Percentiles rank a stretch among this genome's conserved stretches.
phyloP scores from a whole-genome alignment of 2,329 filamentous ascomycete genomes.

The Tolypocladium nubicola region DNA sequence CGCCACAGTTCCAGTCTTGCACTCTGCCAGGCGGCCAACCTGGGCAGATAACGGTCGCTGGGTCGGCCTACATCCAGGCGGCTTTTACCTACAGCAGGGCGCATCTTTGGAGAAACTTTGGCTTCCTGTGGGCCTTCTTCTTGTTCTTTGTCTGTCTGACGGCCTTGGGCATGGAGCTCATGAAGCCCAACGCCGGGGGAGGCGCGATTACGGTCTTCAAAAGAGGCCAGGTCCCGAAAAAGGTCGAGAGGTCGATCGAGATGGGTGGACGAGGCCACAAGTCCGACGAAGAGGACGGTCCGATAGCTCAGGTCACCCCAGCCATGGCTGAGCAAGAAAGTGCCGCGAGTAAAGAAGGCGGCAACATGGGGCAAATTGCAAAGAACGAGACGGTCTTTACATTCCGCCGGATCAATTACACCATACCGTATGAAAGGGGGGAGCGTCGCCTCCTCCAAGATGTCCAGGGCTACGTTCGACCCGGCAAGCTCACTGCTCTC shows the following conservation, averaged over 20 bases:
- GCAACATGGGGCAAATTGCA: constrained; percentile 36
- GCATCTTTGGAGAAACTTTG: constrained; percentile 68
- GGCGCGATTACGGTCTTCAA: constrained; percentile 52
- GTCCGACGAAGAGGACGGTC: constrained; percentile 37
- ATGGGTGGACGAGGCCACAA: constrained; percentile 30
- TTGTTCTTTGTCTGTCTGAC: constrained; percentile 66
- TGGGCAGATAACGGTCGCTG: constrained; percentile 36
- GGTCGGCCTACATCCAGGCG: constrained; percentile 43
- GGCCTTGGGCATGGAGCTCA: constrained; percentile 55
- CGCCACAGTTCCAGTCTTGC: constrained; percentile 39
- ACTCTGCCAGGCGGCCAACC: constrained; percentile 34
- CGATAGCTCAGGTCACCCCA: constrained; percentile 39
- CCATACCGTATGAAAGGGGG: constrained; percentile 46
- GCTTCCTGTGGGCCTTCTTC: constrained; percentile 65
- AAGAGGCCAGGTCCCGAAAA: constrained; percentile 50
- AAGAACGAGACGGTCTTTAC: constrained; percentile 52
- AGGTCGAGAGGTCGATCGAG: constrained; percentile 45
- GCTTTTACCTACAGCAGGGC: constrained; percentile 42
- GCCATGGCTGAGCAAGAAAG: constrained; percentile 37
- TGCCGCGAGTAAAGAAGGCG: constrained; percentile 13
- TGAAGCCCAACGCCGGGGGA: constrained; percentile 50
- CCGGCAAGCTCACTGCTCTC: constrained; percentile 67
- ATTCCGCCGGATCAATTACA: constrained; percentile 39
- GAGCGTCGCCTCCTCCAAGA: constrained; percentile 61
- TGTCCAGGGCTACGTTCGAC: constrained; percentile 76